These are phyloP conservation scores for Crithidia fasciculata DNA, from an alignment of 208 protist species.

Conservation along the genomic window DNA sequence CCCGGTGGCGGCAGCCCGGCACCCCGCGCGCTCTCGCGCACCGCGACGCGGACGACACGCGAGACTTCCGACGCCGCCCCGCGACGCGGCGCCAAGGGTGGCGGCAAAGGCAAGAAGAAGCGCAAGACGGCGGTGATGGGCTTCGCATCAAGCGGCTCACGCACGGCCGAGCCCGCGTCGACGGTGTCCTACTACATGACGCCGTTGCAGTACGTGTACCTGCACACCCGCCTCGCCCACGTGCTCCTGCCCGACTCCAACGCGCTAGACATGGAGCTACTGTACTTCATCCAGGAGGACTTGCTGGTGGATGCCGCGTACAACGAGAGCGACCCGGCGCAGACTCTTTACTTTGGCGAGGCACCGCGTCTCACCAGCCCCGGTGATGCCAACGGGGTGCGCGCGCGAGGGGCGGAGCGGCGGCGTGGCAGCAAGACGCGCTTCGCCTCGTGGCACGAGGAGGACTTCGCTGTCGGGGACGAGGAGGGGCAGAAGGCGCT, in stretches of 20 bases:
- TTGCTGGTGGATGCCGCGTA: constrained; percentile 68
- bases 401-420: neutral
- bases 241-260: constrained; percentile 70
- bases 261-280: constrained; percentile 69
- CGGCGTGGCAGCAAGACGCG: neutral
- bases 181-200: constrained; percentile 70
- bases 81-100: neutral
- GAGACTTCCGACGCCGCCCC: neutral
- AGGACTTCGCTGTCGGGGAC: neutral
- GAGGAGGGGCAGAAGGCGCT: constrained; percentile 6
- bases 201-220: constrained; percentile 84
- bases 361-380: constrained; percentile 33
- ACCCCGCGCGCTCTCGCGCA: neutral
- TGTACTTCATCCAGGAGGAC: constrained; percentile 79
- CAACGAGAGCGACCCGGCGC: constrained; percentile 33
- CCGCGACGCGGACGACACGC: neutral
- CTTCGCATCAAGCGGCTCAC: neutral
- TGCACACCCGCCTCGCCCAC: constrained; percentile 77
- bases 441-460: constrained; percentile 10
- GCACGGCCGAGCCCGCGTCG: constrained; percentile 14
- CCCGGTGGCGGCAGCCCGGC: neutral
- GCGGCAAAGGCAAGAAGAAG: constrained; percentile 28
- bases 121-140: constrained; percentile 4
- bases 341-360: constrained; percentile 53
- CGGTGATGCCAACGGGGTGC: neutral